Conservation (phyloP, 140 eudicot species). For the Cichorium intybus region DNA sequence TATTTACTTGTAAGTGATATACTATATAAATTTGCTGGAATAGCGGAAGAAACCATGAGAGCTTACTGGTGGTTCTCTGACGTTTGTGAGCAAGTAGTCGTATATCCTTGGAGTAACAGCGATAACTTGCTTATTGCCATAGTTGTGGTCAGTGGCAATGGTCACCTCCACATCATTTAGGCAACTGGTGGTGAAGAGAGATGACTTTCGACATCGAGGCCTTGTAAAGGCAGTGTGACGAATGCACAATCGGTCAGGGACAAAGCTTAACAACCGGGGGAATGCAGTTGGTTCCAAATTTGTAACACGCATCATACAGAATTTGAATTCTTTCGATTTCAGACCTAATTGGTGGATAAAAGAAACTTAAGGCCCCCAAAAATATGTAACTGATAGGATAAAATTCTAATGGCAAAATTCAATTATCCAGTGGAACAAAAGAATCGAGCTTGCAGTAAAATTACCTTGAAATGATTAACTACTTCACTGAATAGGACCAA, state of each 20-base stretch:
- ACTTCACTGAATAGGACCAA: not conserved
- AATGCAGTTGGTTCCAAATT: not conserved
- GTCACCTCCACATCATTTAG: constrained; percentile 23
- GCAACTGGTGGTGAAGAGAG: constrained; percentile 15
- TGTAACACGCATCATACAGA: not conserved
- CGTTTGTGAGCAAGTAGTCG: constrained; percentile 72
- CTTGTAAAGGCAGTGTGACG: not conserved
- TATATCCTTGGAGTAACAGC: constrained; percentile 63
- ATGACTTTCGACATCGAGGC: constrained; percentile 3
- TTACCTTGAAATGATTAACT: not conserved
- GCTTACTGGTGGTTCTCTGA: constrained; percentile 70
- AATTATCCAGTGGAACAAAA: not conserved
- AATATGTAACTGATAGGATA: not conserved
- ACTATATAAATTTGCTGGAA: not conserved
- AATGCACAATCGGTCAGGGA: constrained; percentile 7
- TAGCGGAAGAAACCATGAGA: not conserved
- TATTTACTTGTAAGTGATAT: no score
- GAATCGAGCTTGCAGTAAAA: not conserved
- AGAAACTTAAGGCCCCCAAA: not conserved
- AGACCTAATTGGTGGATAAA: not conserved
- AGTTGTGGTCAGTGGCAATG: constrained; percentile 47
- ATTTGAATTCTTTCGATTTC: not conserved
- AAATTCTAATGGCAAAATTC: not conserved
- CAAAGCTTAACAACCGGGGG: constrained; percentile 8
- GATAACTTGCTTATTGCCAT: constrained; percentile 72